Evolutionary conservation across 164 flowering plant genomes (phyloP), one percentile per base, ranked within the genome.

Genomic region (Aristolochia fimbriata): DNA sequence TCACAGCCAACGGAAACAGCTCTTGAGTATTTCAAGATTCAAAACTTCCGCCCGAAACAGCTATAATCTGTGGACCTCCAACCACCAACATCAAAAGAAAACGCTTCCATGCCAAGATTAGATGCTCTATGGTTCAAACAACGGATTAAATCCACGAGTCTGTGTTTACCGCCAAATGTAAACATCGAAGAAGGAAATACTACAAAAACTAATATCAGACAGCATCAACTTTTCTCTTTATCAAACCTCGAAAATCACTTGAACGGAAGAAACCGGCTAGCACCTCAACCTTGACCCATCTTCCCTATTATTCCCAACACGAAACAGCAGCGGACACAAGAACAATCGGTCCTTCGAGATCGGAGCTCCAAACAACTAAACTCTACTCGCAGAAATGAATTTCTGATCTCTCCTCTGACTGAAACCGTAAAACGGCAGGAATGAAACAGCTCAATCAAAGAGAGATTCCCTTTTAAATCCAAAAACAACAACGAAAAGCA

Each of bases 301-400:
- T 53, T 33, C 55, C 51, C 68, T 65, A 25, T 55, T 52, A 62
- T 57, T 47, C 65, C 62, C 59, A 24, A 56, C 37, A 30, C 30
- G 71, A 47, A 24, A 51, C 73, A 80, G 66, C 77, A 22, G 61
- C 73, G 73, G 62, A 57, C 71, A 75, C 78, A 74, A 80, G 70
- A 61, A 66, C 67, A 21, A 43, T 62, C 51, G 55, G 67, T 6
- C 62, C 58, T 60, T 72, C 62, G 77, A 78, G 76, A 80, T 74
- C 74, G 66, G 68, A 70, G 67, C 74, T 61, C 27, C 9, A 51
- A 55, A n/a, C 20, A 37, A 37, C 9, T 37, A 37, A 37, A 37
- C 43, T 37, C 43, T 37, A 10, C 0, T 37, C 22, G 16, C 19
- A 59, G 50, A 25, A 47, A 24, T 47, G 53, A 47, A 47, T 37